Conservation (phyloP, 176 grass and related monocot species). For the Puya raimondii region DNA sequence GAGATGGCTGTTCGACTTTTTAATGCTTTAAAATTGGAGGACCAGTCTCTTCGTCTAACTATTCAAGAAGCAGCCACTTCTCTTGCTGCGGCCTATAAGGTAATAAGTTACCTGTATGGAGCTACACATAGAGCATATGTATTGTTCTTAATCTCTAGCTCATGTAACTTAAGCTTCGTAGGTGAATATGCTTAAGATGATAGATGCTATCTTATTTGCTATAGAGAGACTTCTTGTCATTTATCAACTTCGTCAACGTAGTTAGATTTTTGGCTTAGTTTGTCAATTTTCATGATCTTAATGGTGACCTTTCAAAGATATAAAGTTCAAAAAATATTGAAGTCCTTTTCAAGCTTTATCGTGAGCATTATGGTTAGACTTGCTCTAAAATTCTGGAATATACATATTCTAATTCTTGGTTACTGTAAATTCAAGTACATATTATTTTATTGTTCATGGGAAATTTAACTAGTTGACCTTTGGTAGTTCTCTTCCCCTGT, state of each 20-base stretch:
- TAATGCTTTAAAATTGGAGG: constrained; percentile 75
- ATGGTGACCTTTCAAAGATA: not conserved
- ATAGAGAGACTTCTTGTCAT: too few species aligned
- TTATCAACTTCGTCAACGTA: too few species aligned
- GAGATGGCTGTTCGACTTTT: constrained; percentile 89
- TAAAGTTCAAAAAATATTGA: not conserved
- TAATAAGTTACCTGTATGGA: constrained; percentile 18
- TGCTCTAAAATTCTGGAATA: not conserved
- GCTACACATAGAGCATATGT: not conserved
- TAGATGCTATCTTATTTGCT: too few species aligned
- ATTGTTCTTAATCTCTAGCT: not conserved
- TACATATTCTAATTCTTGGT: not conserved
- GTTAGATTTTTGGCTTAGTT: too few species aligned
- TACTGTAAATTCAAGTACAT: not conserved
- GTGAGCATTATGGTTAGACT: too few species aligned
- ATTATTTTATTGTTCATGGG: not conserved
- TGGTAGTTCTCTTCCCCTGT: not conserved
- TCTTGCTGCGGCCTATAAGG: constrained; percentile 84
- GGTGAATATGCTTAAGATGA: too few species aligned
- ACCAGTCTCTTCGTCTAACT: constrained; percentile 59
- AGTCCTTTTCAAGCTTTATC: not conserved
- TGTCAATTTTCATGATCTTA: too few species aligned
- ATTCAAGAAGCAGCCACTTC: constrained; percentile 83
- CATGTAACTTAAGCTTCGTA: too few species aligned
- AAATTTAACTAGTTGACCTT: not conserved